These are phyloP conservation scores for Volvox africanus DNA, from an alignment of 139 green algal species.

Conservation along the genomic window DNA sequence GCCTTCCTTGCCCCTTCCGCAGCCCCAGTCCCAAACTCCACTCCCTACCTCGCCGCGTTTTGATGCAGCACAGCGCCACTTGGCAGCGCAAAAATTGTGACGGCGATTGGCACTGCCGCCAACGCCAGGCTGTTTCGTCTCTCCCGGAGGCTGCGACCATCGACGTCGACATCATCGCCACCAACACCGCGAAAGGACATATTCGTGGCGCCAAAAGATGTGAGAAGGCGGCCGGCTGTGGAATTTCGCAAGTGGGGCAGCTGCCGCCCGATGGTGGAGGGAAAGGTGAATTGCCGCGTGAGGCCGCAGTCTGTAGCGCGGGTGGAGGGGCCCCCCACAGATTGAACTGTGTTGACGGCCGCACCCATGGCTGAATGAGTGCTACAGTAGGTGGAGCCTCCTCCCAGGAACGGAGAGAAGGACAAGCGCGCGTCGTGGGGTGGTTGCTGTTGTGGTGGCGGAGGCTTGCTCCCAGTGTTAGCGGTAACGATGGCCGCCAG, in stretches of 20 bases:
- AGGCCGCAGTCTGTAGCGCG: not conserved
- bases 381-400: not conserved
- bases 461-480: not conserved
- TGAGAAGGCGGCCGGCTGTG: not conserved
- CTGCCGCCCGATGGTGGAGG: not conserved
- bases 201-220: not conserved
- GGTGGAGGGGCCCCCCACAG: not conserved
- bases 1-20: too few species aligned
- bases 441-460: not conserved
- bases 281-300: not conserved
- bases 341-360: not conserved
- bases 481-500: not conserved
- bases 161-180: not conserved
- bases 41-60: not conserved
- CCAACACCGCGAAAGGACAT: not conserved
- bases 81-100: slow-evolving; percentile 10
- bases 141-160: not conserved
- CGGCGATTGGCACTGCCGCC: not conserved
- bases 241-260: not conserved
- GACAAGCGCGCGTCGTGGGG: not conserved
- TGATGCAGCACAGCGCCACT: slow-evolving; percentile 6
- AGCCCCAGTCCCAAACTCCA: not conserved
- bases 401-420: not conserved
- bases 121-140: slow-evolving; percentile 9
- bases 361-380: too few species aligned